Evolutionary conservation across 208 protist species (phyloP).

Genomic region (Wallacemonas rigidus): DNA sequence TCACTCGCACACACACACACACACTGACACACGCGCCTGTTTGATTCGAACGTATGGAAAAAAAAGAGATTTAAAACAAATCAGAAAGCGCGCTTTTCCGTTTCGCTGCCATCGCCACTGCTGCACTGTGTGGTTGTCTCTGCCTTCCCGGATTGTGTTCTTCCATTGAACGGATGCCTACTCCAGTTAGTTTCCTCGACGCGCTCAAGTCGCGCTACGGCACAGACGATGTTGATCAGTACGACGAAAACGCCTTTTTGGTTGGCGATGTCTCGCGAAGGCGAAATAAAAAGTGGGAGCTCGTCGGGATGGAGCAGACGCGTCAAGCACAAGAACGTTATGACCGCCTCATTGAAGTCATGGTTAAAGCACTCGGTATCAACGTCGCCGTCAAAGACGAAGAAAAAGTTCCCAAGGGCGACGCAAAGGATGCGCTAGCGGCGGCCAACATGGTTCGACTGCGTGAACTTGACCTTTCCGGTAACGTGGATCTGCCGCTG

Average conservation of each 20-base stretch:
- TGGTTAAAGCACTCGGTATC: slow-evolving; percentile 62
- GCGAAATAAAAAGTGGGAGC: slow-evolving; percentile 76
- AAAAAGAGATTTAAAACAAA: slow-evolving; percentile 9
- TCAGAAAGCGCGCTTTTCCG: no score
- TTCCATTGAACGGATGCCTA: not conserved
- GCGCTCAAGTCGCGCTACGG: slow-evolving; percentile 79
- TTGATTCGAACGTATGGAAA: not conserved
- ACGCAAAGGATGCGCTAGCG: slow-evolving; percentile 39
- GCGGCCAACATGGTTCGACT: slow-evolving; percentile 48
- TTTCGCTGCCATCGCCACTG: no score
- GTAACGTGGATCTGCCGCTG: slow-evolving; percentile 54
- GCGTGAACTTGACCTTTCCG: slow-evolving; percentile 77
- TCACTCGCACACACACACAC: no score
- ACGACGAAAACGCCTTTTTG: slow-evolving; percentile 47
- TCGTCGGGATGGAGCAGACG: slow-evolving; percentile 82
- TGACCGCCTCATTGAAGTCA: slow-evolving; percentile 60
- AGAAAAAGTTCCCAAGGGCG: slow-evolving; percentile 14
- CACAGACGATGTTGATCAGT: slow-evolving; percentile 51
- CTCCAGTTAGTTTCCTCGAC: slow-evolving; percentile 72
- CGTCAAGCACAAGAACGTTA: slow-evolving; percentile 60
- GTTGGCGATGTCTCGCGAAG: slow-evolving; percentile 35
- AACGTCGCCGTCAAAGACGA: slow-evolving; percentile 41
- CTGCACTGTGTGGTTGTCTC: not conserved
- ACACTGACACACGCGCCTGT: no score
- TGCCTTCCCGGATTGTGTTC: not conserved